phyloP scores from a whole-genome alignment of 2,329 filamentous ascomycete species.

The Elsinoe australis region DNA sequence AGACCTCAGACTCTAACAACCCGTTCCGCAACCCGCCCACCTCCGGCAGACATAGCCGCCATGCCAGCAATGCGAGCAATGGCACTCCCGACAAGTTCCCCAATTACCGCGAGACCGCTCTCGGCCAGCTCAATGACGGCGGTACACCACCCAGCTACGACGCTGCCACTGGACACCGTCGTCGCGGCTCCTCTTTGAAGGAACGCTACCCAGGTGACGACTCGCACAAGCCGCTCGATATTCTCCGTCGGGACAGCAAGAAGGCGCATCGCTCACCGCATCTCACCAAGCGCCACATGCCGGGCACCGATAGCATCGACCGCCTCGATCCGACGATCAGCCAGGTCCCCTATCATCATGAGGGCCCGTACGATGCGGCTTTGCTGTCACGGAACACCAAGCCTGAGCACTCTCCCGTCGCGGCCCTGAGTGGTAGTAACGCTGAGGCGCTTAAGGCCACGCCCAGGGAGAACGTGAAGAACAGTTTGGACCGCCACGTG shows the following conservation, averaged over 20 bases:
- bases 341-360: constrained; percentile 70
- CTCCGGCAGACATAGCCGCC: constrained; percentile 28
- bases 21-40: constrained; percentile 39
- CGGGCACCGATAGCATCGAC: constrained; percentile 72
- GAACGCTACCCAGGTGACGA: constrained; percentile 58
- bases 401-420: constrained; percentile 59
- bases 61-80: constrained; percentile 41
- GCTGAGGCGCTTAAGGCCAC: constrained; percentile 72
- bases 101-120: constrained; percentile 40
- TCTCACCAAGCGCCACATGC: constrained; percentile 57
- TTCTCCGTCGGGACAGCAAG: constrained; percentile 55
- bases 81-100: constrained; percentile 45
- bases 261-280: constrained; percentile 60
- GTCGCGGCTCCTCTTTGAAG: constrained; percentile 47
- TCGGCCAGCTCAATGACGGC: constrained; percentile 27
- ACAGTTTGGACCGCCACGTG: constrained; percentile 63
- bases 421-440: constrained; percentile 66
- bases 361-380: constrained; percentile 82
- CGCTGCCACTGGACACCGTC: constrained; percentile 25
- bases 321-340: constrained; percentile 60
- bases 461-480: constrained; percentile 65
- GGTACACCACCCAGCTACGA: constrained; percentile 25
- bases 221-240: constrained; percentile 59
- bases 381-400: constrained; percentile 64
- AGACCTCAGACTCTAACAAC: constrained; percentile 37